Evolutionary conservation across 306 rosid species (phyloP), one percentile per base, ranked within the genome.

Genomic region (Rubus parviflorus): DNA sequence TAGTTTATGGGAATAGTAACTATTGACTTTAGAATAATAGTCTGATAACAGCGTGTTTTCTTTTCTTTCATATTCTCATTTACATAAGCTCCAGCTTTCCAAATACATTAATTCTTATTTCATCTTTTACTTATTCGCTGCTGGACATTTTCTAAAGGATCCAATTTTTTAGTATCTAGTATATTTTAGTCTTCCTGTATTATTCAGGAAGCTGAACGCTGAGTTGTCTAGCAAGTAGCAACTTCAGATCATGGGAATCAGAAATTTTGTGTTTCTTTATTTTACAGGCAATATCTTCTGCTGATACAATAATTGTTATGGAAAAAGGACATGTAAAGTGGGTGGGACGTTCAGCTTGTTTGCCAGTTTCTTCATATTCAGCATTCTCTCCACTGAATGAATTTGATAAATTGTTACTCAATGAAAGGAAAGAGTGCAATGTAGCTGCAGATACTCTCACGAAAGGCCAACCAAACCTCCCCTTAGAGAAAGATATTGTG

Each of bases 311-410:
- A 77, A 77, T 90, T 77, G 83, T 89, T 51, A 85, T 94, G 94
- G 97, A 92, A 53, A 94, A 90, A 76, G 98, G 98, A 71, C 83
- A 60, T 19, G 76, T 94, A 47, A 94, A 89, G 83, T 94, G 97
- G 97, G 83, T 86, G 70, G 97, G 98, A 77, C 83, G 80, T 73
- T 80, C 92, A 30, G 74, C 81, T 52, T 84, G 86, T 74, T 84
- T 89, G 75, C 78, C 87, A 30, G 72, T 70, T 68, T 90, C 95
- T 43, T 91, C 86, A 35, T 90, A 84, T 88, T 76, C 80, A 62
- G 78, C 74, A 60, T 83, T 86, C 82, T 86, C 97, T 84, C 90
- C 84, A n/a, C 72, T 74, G 83, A 92, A 92, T 81, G 97, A 94
- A 87, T 79, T 92, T 70, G 98, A 92, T 83, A 69, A 85, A 30